These are phyloP conservation scores for Backusella macrospora DNA, from an alignment of 192 early-diverging fungal genomes.

Conservation along the genomic window DNA sequence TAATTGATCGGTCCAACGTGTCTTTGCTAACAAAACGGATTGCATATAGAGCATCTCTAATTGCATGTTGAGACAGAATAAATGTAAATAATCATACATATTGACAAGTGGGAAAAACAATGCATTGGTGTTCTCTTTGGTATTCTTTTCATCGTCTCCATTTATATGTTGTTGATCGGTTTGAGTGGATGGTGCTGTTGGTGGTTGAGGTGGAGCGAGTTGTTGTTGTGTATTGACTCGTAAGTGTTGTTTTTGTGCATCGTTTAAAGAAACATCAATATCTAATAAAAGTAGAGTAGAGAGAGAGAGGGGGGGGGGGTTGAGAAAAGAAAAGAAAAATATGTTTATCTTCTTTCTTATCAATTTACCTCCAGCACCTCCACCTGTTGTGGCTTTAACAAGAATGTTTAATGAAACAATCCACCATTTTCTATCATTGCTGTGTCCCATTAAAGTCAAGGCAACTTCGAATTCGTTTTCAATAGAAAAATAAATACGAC, in stretches of 20 bases:
- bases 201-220: slow-evolving; percentile 35
- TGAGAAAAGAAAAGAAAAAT: neutral
- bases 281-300: slow-evolving; percentile 33
- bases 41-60: slow-evolving; percentile 72
- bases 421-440: slow-evolving; percentile 63
- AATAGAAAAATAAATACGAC: slow-evolving; percentile 74
- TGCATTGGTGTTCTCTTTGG: neutral
- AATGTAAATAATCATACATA: slow-evolving; percentile 77
- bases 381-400: slow-evolving; percentile 54
- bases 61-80: slow-evolving; percentile 64
- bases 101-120: slow-evolving; percentile 65
- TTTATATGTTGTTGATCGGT: neutral
- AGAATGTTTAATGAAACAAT: slow-evolving; percentile 72
- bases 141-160: neutral
- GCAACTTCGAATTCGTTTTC: slow-evolving; percentile 72
- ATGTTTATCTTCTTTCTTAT: too few species aligned
- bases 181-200: slow-evolving; percentile 5
- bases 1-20: slow-evolving; percentile 51
- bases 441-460: slow-evolving; percentile 69
- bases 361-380: slow-evolving; percentile 31
- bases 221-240: slow-evolving; percentile 51
- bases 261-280: slow-evolving; percentile 56
- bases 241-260: slow-evolving; percentile 52
- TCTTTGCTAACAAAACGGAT: slow-evolving; percentile 45
- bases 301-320: neutral